Conservation (phyloP, 495 filamentous ascomycete species). For the Chaetomium fimeti region DNA sequence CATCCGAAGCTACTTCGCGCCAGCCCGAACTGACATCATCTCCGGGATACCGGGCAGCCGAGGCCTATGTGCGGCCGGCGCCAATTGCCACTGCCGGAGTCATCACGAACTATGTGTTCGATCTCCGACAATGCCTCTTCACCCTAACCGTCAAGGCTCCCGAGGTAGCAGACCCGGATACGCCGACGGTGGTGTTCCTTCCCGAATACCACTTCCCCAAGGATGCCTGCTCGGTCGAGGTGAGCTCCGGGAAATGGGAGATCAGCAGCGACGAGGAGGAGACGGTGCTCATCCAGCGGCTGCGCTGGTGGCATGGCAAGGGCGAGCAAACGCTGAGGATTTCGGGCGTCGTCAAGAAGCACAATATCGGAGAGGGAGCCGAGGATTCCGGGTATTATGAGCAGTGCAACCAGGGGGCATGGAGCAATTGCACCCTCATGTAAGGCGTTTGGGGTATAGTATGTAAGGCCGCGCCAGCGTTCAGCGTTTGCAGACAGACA, state of each 20-base stretch:
- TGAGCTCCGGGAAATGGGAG: conserved; percentile 85
- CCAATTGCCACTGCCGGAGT: conserved; percentile 72
- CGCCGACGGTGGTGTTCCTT: conserved; percentile 80
- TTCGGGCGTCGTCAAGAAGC: conserved; percentile 61
- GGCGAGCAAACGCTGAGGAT: conserved; percentile 80
- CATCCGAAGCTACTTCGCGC: conserved; percentile 52
- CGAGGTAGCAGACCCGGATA: conserved; percentile 51
- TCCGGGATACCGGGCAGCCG: conserved; percentile 81
- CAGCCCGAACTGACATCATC: conserved; percentile 54
- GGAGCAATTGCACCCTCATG: conserved; percentile 46
- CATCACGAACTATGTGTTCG: conserved; percentile 69
- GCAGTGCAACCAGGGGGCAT: conserved; percentile 44
- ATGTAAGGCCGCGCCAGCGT: background rate
- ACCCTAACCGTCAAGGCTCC: conserved; percentile 61
- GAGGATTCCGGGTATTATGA: conserved; percentile 51
- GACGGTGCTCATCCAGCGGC: conserved; percentile 63
- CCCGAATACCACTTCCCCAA: conserved; percentile 93
- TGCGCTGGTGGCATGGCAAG: conserved; percentile 87
- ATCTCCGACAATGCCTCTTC: conserved; percentile 73
- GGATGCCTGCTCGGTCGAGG: conserved; percentile 62
- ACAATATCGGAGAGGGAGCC: conserved; percentile 38
- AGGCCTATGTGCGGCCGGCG: conserved; percentile 85
- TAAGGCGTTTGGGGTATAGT: conserved; percentile 23
- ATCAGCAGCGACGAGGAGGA: conserved; percentile 70
- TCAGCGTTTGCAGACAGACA: background rate